Evolutionary conservation across 495 filamentous ascomycete genomes (phyloP).

Genomic region (Penicillium tannophilum): DNA sequence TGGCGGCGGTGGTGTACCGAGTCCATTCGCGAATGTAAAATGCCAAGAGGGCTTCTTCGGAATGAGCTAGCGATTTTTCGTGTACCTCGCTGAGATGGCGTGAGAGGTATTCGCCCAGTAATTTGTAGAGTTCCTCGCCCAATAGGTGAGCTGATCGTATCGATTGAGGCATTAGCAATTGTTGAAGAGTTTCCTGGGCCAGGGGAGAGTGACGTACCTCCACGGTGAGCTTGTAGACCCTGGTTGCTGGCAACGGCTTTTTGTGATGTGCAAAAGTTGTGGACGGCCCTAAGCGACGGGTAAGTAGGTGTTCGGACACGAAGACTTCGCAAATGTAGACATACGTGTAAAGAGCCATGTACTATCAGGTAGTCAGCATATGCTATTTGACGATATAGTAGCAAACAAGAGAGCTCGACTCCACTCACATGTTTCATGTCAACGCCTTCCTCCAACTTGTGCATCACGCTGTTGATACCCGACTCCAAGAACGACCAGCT

Average conservation of each 20-base stretch:
- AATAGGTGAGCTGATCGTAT: constrained; percentile 74
- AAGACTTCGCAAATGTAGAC: constrained; percentile 32
- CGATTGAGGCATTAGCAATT: constrained; percentile 7
- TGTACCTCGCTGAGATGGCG: constrained; percentile 69
- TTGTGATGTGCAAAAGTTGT: constrained; percentile 99
- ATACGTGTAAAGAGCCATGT: constrained; percentile 97
- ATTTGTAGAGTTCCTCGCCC: constrained; percentile 93
- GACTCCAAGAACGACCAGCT: constrained; percentile 89
- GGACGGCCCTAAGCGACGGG: constrained; percentile 70
- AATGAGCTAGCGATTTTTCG: constrained; percentile 69
- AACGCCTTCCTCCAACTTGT: constrained; percentile 83
- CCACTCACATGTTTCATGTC: constrained; percentile 83
- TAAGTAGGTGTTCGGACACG: constrained; percentile 21
- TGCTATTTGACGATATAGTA: constrained; percentile 5
- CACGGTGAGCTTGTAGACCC: constrained; percentile 66
- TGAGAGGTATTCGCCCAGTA: constrained; percentile 81
- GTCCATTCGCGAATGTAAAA: constrained; percentile 98
- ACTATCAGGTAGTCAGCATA: constrained; percentile 51
- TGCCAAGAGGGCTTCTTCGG: constrained; percentile 86
- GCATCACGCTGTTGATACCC: constrained; percentile 92
- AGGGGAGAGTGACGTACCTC: constrained; percentile 58
- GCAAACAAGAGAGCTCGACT: not conserved
- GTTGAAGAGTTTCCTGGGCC: not conserved
- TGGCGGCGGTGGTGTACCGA: constrained; percentile 90
- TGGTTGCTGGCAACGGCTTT: constrained; percentile 70